These are phyloP conservation scores for Leersia perrieri DNA, from an alignment of 176 grass and related monocot genomes.

Conservation along the genomic window DNA sequence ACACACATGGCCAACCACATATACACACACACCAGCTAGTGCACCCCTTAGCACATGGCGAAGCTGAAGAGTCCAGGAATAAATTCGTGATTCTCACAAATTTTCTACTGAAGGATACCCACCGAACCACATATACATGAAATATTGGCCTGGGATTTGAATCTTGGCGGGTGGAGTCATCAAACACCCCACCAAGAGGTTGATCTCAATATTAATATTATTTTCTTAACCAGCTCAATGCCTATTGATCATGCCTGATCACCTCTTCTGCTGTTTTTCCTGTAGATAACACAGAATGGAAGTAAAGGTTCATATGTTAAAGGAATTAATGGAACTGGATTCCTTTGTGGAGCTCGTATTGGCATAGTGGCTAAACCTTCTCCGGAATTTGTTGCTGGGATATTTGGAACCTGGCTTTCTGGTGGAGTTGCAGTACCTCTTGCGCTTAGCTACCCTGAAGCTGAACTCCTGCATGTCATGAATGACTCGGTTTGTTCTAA, in stretches of 20 bases:
- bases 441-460: constrained; percentile 87
- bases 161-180: neutral
- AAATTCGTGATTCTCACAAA: neutral
- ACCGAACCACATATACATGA: neutral
- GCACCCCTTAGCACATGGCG: neutral
- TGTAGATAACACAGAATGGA: constrained; percentile 15
- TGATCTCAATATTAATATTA: neutral
- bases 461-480: constrained; percentile 92
- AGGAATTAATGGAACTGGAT: constrained; percentile 32
- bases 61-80: neutral
- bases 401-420: constrained; percentile 91
- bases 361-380: constrained; percentile 97
- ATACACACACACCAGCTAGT: neutral
- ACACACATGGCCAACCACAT: neutral
- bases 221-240: neutral
- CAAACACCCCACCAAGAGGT: neutral
- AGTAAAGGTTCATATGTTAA: constrained; percentile 32
- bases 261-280: constrained; percentile 5
- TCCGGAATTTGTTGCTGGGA: constrained; percentile 92
- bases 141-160: neutral
- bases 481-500: constrained; percentile 81
- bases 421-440: constrained; percentile 96
- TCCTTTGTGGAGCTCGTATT: constrained; percentile 63
- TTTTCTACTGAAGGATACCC: neutral
- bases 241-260: neutral